Evolutionary conservation across 148 eudicot genomes (phyloP).

Genomic region (Heliamphora exappendiculata): DNA sequence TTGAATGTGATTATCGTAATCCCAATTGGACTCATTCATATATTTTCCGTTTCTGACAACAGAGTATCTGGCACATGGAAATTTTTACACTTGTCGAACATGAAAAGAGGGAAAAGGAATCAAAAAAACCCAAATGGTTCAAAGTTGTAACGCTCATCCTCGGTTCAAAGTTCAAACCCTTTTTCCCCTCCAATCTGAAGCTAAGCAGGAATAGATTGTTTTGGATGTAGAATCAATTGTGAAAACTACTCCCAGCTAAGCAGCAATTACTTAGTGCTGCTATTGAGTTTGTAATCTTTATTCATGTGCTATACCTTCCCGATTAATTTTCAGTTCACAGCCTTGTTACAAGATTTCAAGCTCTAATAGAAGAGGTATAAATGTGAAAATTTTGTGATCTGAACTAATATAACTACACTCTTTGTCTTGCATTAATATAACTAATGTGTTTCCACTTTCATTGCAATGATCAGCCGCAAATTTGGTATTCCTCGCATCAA

Average conservation of each 20-base stretch:
- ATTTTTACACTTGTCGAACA: slow-evolving; percentile 6
- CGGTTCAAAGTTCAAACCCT: neutral
- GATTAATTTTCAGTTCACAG: neutral
- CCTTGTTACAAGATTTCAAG: neutral
- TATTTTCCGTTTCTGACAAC: slow-evolving; percentile 8
- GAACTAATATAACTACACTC: neutral
- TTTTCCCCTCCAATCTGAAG: slow-evolving; percentile 2
- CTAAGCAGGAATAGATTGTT: neutral
- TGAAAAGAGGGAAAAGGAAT: slow-evolving; percentile 6
- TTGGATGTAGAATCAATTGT: neutral
- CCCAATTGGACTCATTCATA: slow-evolving; percentile 11
- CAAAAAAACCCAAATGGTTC: neutral
- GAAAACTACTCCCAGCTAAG: neutral
- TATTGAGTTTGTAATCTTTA: neutral
- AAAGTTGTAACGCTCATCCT: too few species aligned
- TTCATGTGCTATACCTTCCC: neutral
- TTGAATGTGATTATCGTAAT: slow-evolving; percentile 11
- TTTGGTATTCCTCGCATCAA: neutral
- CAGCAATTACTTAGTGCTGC: neutral
- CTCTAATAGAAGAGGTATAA: neutral
- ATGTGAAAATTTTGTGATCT: neutral
- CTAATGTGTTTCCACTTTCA: neutral
- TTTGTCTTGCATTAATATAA: neutral
- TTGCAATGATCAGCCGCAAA: neutral
- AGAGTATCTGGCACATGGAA: slow-evolving; percentile 2